These are phyloP conservation scores for Ceriops decandra DNA, from an alignment of 345 rosid genomes.

Conservation along the genomic window DNA sequence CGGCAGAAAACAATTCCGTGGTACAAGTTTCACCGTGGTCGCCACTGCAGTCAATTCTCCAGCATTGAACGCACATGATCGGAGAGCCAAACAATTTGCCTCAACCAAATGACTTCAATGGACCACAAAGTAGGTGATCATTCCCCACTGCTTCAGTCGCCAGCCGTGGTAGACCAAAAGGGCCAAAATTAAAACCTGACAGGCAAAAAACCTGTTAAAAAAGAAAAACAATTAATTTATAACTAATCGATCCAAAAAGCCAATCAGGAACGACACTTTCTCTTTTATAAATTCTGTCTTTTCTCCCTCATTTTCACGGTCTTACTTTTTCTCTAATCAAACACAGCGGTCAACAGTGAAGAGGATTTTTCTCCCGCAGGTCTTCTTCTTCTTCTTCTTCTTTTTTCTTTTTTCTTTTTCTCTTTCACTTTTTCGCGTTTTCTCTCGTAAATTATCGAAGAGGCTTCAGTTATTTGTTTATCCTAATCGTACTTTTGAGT, in stretches of 20 bases:
- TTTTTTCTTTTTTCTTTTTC: background rate
- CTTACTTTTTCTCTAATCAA: background rate
- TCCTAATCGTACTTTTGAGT: too few species aligned
- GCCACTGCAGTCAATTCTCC: background rate
- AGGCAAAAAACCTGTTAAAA: background rate
- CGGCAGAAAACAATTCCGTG: too few species aligned
- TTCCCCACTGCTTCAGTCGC: background rate
- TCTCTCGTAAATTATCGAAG: background rate
- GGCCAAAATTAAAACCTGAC: background rate
- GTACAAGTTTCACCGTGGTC: background rate
- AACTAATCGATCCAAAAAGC: background rate
- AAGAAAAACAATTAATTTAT: background rate
- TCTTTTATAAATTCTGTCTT: too few species aligned
- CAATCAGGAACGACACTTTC: too few species aligned
- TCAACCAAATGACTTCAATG: background rate
- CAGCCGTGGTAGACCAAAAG: conserved; percentile 16
- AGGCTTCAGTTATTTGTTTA: background rate
- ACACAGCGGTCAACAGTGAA: background rate
- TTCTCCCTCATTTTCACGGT: background rate
- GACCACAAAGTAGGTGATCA: conserved; percentile 14
- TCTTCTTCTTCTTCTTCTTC: background rate
- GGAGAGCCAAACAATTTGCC: background rate
- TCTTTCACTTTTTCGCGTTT: background rate
- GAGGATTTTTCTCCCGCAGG: background rate
- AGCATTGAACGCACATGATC: background rate